phyloP scores from a whole-genome alignment of 257 asterid species.

The Eucommia ulmoides region DNA sequence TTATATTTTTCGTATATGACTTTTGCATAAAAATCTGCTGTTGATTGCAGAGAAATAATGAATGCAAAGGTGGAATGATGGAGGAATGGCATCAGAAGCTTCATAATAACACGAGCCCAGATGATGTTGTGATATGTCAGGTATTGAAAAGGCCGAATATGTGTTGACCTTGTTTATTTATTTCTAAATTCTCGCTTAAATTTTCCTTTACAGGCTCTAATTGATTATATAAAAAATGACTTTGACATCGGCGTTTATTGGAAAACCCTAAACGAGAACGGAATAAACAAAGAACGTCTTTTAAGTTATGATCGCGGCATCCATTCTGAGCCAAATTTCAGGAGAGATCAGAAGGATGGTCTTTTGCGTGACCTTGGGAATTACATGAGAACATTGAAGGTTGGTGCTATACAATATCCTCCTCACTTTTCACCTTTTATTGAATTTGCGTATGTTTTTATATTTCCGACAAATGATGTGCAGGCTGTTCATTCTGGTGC shows the following conservation, averaged over 20 bases:
- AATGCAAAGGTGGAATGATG: conserved; percentile 96
- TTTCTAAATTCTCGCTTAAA: conserved; percentile 1
- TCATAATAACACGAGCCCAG: conserved; percentile 98
- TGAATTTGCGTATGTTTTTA: not conserved
- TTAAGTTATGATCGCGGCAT: conserved; percentile 96
- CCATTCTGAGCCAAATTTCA: conserved; percentile 76
- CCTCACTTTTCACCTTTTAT: not conserved
- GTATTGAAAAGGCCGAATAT: conserved; percentile 27
- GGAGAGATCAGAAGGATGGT: conserved; percentile 74
- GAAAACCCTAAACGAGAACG: conserved; percentile 89
- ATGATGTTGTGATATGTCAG: conserved; percentile 98
- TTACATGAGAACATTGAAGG: conserved; percentile 95
- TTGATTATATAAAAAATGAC: conserved; percentile 74
- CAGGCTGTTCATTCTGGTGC: conserved; percentile 99
- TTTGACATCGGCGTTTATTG: conserved; percentile 74
- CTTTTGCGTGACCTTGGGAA: conserved; percentile 87
- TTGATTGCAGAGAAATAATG: conserved; percentile 64
- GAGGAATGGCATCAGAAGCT: conserved; percentile 99
- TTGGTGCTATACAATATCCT: conserved; percentile 12
- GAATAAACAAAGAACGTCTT: conserved; percentile 96
- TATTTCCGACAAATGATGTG: conserved; percentile 2
- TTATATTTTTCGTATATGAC: conserved; percentile 2
- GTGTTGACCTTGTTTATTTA: not conserved
- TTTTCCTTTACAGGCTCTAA: conserved; percentile 56
- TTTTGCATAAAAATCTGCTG: no score